phyloP scores from a whole-genome alignment of 225 moss, liverwort and hornwort genomes.

The Lunularia cruciata region DNA sequence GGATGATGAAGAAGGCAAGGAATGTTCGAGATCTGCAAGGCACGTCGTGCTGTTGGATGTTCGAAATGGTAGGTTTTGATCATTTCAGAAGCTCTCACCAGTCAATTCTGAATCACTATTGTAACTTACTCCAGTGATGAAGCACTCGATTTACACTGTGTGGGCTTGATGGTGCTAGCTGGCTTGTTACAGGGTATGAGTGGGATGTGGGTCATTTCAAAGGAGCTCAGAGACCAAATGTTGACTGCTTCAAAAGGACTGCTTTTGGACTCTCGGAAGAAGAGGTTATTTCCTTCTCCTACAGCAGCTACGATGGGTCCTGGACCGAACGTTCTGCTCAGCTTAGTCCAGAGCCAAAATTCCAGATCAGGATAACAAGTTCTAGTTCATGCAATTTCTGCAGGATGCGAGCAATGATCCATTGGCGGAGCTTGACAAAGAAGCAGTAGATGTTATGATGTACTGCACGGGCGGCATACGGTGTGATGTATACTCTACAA shows the following conservation, averaged over 20 bases:
- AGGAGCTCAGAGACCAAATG: slow-evolving; percentile 86
- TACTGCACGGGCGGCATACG: slow-evolving; percentile 99
- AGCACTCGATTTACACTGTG: neutral
- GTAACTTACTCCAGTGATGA: neutral
- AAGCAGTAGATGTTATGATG: slow-evolving; percentile 88
- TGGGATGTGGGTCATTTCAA: slow-evolving; percentile 98
- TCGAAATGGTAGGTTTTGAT: slow-evolving; percentile 68
- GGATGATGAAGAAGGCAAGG: slow-evolving; percentile 4
- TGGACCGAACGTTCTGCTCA: neutral
- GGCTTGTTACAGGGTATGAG: slow-evolving; percentile 71
- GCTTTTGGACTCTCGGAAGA: slow-evolving; percentile 72
- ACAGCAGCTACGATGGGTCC: neutral
- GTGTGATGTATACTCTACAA: slow-evolving; percentile 97
- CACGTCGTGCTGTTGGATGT: slow-evolving; percentile 81
- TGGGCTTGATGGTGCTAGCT: slow-evolving; percentile 20
- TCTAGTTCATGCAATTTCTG: neutral
- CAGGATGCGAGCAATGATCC: slow-evolving; percentile 71
- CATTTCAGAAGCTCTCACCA: neutral
- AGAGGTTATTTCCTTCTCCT: slow-evolving; percentile 18
- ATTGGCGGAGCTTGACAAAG: slow-evolving; percentile 80
- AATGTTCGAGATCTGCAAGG: slow-evolving; percentile 37
- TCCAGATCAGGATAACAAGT: neutral
- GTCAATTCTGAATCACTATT: too few relatives aligned
- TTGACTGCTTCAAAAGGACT: slow-evolving; percentile 94
- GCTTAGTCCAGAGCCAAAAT: too few relatives aligned